Evolutionary conservation across 176 grass and related monocot genomes (phyloP).

Genomic region (Zoysia japonica): DNA sequence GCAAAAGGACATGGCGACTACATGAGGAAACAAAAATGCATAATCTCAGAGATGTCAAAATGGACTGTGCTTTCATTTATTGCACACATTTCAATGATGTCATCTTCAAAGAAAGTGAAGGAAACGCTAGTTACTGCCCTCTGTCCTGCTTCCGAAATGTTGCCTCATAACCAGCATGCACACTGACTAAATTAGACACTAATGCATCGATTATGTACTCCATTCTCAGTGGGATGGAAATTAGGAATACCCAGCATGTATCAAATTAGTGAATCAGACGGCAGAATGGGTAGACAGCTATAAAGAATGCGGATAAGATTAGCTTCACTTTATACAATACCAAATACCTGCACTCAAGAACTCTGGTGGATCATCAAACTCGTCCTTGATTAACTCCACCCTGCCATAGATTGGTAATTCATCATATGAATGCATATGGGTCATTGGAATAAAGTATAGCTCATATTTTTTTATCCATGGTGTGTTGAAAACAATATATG

Average conservation of each 20-base stretch:
- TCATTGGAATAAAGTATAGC: neutral
- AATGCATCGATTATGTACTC: too few relatives aligned
- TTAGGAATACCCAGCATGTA: neutral
- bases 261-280: neutral
- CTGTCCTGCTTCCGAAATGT: neutral
- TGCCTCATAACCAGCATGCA: neutral
- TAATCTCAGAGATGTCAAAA: neutral
- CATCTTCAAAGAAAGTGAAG: neutral
- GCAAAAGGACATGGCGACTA: neutral
- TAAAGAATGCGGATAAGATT: too few relatives aligned
- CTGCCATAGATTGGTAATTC: neutral
- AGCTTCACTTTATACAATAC: too few relatives aligned
- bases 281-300: neutral
- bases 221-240: neutral
- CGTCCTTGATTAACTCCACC: neutral
- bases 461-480: neutral
- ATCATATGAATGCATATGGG: neutral
- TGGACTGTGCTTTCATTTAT: neutral
- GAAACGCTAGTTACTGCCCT: neutral
- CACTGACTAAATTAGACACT: neutral
- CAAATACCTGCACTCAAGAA: neutral
- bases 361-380: neutral
- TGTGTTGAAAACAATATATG: neutral
- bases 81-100: neutral
- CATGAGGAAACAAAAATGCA: neutral